phyloP scores from a whole-genome alignment of 2,329 filamentous ascomycete genomes.

The Lachnellula hyalina region DNA sequence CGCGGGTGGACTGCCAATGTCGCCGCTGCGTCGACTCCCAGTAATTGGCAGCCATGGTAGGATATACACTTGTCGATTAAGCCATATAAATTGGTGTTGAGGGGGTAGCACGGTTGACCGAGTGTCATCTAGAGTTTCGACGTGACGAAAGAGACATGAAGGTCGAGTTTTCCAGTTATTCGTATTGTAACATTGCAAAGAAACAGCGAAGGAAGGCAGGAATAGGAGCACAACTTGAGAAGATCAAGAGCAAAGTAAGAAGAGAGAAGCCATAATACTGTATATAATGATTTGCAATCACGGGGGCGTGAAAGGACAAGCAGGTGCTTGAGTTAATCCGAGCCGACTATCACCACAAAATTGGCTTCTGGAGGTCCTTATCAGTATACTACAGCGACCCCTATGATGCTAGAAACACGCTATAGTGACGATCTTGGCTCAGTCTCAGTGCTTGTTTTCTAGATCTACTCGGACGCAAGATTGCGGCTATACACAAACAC shows the following conservation, averaged over 20 bases:
- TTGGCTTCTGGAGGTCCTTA: neutral
- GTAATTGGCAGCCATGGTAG: slow-evolving; percentile 60
- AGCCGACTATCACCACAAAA: neutral
- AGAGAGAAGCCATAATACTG: too few species aligned
- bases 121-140: too few species aligned
- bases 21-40: slow-evolving; percentile 91
- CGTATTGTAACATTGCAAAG: too few species aligned
- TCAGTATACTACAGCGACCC: neutral
- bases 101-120: too few species aligned
- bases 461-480: neutral
- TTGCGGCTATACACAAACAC: neutral
- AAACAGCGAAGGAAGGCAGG: too few species aligned
- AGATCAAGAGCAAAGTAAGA: neutral
- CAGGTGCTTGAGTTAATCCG: neutral
- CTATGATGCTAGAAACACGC: neutral
- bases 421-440: neutral
- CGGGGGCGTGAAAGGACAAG: neutral
- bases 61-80: neutral
- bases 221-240: neutral
- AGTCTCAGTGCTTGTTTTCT: neutral
- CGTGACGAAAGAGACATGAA: too few species aligned
- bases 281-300: neutral
- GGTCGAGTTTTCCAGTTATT: too few species aligned
- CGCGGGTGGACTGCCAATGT: slow-evolving; percentile 85
- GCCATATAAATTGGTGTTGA: neutral